These are phyloP conservation scores for Thalassiosira exigua DNA, from an alignment of 352 stramenopile genomes.

Conservation along the genomic window DNA sequence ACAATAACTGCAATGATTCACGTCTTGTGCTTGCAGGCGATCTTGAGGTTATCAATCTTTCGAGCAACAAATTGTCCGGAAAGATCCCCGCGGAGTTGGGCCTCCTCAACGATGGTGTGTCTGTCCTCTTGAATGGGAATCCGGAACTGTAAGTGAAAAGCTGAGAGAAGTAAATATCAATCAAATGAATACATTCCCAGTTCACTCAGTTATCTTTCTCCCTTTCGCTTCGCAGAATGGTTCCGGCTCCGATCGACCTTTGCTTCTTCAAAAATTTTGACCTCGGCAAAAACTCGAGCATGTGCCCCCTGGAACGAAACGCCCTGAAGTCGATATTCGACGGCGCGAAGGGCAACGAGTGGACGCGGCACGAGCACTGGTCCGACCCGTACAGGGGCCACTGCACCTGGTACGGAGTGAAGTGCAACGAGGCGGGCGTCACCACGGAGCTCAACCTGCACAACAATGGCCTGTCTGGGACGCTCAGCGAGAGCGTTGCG, in stretches of 20 bases:
- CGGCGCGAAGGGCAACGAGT: constrained; percentile 44
- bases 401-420: constrained; percentile 44
- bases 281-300: constrained; percentile 9
- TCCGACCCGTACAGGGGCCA: constrained; percentile 18
- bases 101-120: background rate
- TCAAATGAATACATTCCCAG: background rate
- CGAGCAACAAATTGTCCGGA: constrained; percentile 8
- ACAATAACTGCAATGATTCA: background rate
- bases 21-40: background rate
- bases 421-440: constrained; percentile 17
- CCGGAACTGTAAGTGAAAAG: constrained; percentile 14
- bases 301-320: constrained; percentile 49
- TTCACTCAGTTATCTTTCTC: background rate
- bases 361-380: constrained; percentile 33
- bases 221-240: background rate
- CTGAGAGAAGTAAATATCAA: too few relatives aligned
- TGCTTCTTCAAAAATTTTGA: constrained; percentile 49
- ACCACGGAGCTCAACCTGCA: constrained; percentile 16
- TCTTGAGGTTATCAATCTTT: constrained; percentile 12
- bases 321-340: constrained; percentile 42
- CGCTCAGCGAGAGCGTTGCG: constrained; percentile 17
- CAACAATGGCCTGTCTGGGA: constrained; percentile 44
- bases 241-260: constrained; percentile 39
- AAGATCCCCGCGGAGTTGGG: constrained; percentile 21
- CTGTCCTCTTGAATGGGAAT: constrained; percentile 16